Conservation (phyloP, 352 stramenopile species). For the Peronospora belbahrii region DNA sequence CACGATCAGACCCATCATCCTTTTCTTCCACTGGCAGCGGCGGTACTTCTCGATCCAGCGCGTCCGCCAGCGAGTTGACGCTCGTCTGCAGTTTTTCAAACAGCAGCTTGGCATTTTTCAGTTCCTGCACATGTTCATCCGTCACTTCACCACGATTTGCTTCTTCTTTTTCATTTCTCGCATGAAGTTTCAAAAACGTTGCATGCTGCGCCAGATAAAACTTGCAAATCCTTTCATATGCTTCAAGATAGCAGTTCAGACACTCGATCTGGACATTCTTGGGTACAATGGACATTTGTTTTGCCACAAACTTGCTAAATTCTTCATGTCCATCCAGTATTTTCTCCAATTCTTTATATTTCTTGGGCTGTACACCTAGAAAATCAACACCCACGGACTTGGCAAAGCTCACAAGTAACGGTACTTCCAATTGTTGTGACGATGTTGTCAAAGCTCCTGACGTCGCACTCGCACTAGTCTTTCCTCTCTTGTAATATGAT, state of each 20-base stretch:
- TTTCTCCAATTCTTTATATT: constrained; percentile 52
- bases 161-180: constrained; percentile 89
- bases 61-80: constrained; percentile 72
- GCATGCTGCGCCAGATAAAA: constrained; percentile 88
- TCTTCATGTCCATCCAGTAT: constrained; percentile 24
- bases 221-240: constrained; percentile 83
- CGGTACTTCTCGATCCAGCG: constrained; percentile 69
- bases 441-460: constrained; percentile 3
- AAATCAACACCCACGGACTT: constrained; percentile 90
- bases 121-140: constrained; percentile 65
- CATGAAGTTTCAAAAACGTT: constrained; percentile 88
- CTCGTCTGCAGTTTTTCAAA: constrained; percentile 85
- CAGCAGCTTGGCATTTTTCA: constrained; percentile 62
- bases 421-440: constrained; percentile 83
- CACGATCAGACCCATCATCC: constrained; percentile 40
- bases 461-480: too few relatives aligned
- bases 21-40: constrained; percentile 52
- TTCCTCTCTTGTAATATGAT: too few relatives aligned
- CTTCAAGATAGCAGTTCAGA: constrained; percentile 76
- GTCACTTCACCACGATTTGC: constrained; percentile 71
- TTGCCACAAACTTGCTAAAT: constrained; percentile 34
- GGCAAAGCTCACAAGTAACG: constrained; percentile 91
- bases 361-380: constrained; percentile 57
- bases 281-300: constrained; percentile 48
- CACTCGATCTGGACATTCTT: constrained; percentile 56